Evolutionary conservation across 306 rosid species (phyloP), one percentile per base, ranked within the genome.

Genomic region (Rosa lucieae): DNA sequence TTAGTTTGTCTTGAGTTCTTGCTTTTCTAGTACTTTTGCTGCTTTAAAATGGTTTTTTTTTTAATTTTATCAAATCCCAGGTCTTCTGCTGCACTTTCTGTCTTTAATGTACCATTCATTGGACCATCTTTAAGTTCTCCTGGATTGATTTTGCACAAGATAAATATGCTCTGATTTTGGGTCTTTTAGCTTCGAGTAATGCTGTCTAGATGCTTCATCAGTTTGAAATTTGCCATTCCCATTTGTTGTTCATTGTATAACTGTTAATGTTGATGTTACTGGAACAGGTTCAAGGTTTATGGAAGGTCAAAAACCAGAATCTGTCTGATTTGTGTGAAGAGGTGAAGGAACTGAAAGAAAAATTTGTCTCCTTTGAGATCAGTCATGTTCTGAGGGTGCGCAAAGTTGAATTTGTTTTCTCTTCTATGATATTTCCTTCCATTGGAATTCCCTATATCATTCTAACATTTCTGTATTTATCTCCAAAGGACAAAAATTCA

Each of bases 301-400:
- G 99, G 99, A 90, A 83, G 87, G 93, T 78, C 75, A 91, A 74
- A 90, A 82, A 91, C 62, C 84, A 87, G 83, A 91, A 87, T 84
- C 78, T 95, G 82, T 73, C 87, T 52, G 72, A 43, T 70, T 83
- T 95, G 87, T 82, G 69, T 79, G 82, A 90, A 70, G 92, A 85
- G 89, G 98, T 90, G 80, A 86, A 79, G 80, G 83, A 85, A 82
- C 93, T 95, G 62, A 90, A 90, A 88, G 88, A 90, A 35, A 77
- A 88, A 63, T 95, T 91, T 89, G 58, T 58, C 18, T 93, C 96
- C 37, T 92, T 95, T 86, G 70, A 95, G 88, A 88, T 95, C 77
- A 79, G 32, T 83, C 98, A 95, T 84, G 92, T 95, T 85, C 86
- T 91, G 84, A 84, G 98, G 98, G 99, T 95, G 81, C 15, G 98